Percentiles rank a stretch among this genome's conserved stretches.
These are phyloP conservation scores for Rauvolfia tetraphylla DNA, from an alignment of 257 asterid genomes.

Conservation along the genomic window DNA sequence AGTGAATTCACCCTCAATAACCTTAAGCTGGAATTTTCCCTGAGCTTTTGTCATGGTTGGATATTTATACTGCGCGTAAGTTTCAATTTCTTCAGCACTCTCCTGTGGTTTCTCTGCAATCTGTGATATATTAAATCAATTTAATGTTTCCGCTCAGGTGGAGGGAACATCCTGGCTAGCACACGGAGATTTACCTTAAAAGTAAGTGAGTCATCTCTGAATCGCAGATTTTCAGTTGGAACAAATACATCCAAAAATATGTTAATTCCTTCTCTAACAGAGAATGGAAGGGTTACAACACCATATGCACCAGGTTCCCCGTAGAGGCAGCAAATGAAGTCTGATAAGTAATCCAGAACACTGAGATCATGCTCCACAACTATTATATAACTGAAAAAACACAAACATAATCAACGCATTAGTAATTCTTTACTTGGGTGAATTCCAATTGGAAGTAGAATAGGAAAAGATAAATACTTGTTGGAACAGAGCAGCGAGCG, in stretches of 20 bases:
- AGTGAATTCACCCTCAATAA: conserved; percentile 92
- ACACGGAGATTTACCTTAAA: conserved; percentile 51
- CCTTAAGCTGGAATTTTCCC: conserved; percentile 90
- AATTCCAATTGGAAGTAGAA: too few species aligned
- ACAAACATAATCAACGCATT: too few species aligned
- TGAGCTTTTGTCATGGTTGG: conserved; percentile 95
- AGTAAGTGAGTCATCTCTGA: conserved; percentile 86
- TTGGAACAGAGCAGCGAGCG: conserved; percentile 93
- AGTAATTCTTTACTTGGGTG: too few species aligned
- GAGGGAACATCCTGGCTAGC: conserved; percentile 7
- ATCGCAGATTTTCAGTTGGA: conserved; percentile 89
- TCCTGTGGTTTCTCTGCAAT: conserved; percentile 96
- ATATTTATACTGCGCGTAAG: conserved; percentile 79
- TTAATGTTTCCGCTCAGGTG: conserved; percentile 3
- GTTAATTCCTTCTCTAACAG: conserved; percentile 97
- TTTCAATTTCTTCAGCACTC: conserved; percentile 83
- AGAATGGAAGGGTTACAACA: conserved; percentile 95
- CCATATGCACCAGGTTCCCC: conserved; percentile 98
- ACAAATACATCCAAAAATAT: conserved; percentile 93
- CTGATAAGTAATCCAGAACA: conserved; percentile 90
- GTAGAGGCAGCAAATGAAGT: conserved; percentile 94
- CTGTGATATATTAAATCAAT: conserved; percentile 29
- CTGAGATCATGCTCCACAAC: conserved; percentile 98
- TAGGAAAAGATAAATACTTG: conserved; percentile 35
- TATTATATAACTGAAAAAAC: conserved; percentile 86